Conservation (phyloP, 371 early-diverging fungal species). For the Capillidium rhysosporum region DNA sequence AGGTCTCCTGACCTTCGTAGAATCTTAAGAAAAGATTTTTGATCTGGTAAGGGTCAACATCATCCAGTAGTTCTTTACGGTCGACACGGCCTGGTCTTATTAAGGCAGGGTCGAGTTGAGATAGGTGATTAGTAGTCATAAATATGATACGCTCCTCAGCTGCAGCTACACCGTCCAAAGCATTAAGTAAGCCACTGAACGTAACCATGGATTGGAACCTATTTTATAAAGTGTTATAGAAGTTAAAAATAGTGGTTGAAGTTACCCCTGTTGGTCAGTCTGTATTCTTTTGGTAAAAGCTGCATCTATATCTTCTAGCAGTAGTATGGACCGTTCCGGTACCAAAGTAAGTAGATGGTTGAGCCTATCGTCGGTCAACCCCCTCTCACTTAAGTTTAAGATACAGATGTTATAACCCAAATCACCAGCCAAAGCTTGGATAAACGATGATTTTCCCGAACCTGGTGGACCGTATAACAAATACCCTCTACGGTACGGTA, state of each 20-base stretch:
- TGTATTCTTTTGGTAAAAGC: slow-evolving; percentile 66
- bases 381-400: slow-evolving; percentile 80
- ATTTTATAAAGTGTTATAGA: slow-evolving; percentile 5
- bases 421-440: slow-evolving; percentile 95
- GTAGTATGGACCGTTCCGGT: slow-evolving; percentile 87
- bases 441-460: slow-evolving; percentile 96
- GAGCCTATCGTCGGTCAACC: slow-evolving; percentile 88
- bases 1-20: slow-evolving; percentile 33
- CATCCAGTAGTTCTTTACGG: slow-evolving; percentile 70
- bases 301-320: slow-evolving; percentile 99
- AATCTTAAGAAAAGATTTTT: slow-evolving; percentile 72
- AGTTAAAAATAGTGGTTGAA: slow-evolving; percentile 10
- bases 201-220: slow-evolving; percentile 87
- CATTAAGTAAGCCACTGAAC: slow-evolving; percentile 96
- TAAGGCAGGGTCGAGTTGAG: slow-evolving; percentile 89
- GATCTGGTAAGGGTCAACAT: slow-evolving; percentile 60
- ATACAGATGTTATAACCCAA: slow-evolving; percentile 95
- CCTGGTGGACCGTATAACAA: slow-evolving; percentile 98
- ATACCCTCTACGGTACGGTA: slow-evolving; percentile 95
- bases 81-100: slow-evolving; percentile 98
- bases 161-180: slow-evolving; percentile 97
- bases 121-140: slow-evolving; percentile 99
- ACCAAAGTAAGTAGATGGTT: slow-evolving; percentile 82
- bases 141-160: slow-evolving; percentile 94
- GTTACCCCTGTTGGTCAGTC: slow-evolving; percentile 34